Evolutionary conservation across 2,329 filamentous ascomycete species (phyloP).

Genomic region (Fusarium odoratissimum): DNA sequence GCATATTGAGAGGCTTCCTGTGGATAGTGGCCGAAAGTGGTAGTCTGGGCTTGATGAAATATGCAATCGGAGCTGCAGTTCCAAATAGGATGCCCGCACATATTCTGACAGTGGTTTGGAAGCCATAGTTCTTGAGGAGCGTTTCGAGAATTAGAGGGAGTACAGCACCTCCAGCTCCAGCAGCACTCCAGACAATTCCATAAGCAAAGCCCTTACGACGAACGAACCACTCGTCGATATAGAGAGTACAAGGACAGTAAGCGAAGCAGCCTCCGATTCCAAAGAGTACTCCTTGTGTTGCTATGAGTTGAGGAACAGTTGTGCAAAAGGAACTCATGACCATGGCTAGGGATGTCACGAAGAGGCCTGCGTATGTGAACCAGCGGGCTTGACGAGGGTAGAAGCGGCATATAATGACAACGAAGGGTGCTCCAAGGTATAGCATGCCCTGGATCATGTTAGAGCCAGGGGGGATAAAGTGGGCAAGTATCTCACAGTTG

Average conservation of each 20-base stretch:
- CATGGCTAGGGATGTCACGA: constrained; percentile 60
- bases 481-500: constrained; percentile 47
- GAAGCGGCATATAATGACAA: constrained; percentile 56
- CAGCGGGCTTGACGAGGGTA: constrained; percentile 53
- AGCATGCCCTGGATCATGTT: constrained; percentile 19
- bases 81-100: constrained; percentile 61
- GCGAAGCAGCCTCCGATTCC: constrained; percentile 63
- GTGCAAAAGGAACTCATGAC: constrained; percentile 60
- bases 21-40: constrained; percentile 50
- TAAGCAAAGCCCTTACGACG: constrained; percentile 57
- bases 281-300: constrained; percentile 68
- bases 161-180: constrained; percentile 54
- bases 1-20: constrained; percentile 50
- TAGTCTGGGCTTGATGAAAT: constrained; percentile 64
- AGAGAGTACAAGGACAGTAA: constrained; percentile 65
- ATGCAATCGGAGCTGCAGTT: constrained; percentile 61
- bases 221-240: constrained; percentile 68
- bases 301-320: constrained; percentile 63
- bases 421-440: constrained; percentile 60
- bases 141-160: constrained; percentile 61
- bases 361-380: constrained; percentile 54
- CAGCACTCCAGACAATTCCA: constrained; percentile 61
- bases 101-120: constrained; percentile 55
- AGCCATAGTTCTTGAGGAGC: constrained; percentile 60
- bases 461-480: not conserved